Conservation (phyloP, 202 grass and related monocot species). For the Zizania palustris region DNA sequence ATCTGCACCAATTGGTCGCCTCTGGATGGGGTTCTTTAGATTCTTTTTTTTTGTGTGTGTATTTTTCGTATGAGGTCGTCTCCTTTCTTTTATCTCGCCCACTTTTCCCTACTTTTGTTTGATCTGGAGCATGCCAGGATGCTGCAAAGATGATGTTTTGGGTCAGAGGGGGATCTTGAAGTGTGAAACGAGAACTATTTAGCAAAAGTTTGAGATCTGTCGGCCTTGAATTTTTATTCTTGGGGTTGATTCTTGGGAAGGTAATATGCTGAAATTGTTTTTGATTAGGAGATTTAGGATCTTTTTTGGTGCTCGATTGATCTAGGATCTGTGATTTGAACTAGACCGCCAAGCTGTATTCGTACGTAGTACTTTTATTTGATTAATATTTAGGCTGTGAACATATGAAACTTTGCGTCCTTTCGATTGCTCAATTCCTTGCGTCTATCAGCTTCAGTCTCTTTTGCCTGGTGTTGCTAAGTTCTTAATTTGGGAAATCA, state of each 20-base stretch:
- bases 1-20: not conserved
- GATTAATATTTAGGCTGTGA: not conserved
- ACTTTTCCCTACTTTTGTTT: conserved; percentile 12
- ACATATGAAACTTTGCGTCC: conserved; percentile 5
- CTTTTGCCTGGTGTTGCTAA: not conserved
- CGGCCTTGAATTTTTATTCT: not conserved
- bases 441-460: not conserved
- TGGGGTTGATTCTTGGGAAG: not conserved
- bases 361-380: not conserved
- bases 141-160: not conserved
- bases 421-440: conserved; percentile 10
- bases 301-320: not conserved
- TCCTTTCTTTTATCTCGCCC: too few species aligned
- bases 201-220: conserved; percentile 16
- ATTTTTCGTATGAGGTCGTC: not conserved
- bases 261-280: not conserved
- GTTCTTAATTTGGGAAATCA: conserved; percentile 12
- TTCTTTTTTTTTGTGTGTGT: not conserved
- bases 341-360: not conserved
- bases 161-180: conserved; percentile 7
- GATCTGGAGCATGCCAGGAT: conserved; percentile 7
- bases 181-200: not conserved
- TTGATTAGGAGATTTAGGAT: not conserved
- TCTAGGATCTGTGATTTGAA: conserved; percentile 13
- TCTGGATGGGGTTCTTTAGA: not conserved